Evolutionary conservation across 495 filamentous ascomycete genomes (phyloP), one percentile per base, ranked within the genome.

Genomic region (Jackrogersella minutella): DNA sequence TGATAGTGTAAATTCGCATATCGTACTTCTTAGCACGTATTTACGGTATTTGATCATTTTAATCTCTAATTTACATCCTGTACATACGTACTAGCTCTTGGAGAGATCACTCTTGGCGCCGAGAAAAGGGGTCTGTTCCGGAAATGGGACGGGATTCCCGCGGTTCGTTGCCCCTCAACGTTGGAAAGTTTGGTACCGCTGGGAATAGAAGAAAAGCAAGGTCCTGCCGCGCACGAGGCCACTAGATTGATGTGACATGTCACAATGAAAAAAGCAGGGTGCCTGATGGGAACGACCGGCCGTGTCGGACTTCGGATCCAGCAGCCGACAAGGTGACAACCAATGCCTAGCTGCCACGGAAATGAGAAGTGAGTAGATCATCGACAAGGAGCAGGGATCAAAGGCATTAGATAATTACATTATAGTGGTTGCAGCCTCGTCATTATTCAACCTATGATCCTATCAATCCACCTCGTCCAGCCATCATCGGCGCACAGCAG

Each of bases 391-490:
- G 40, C 66, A 64, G 55, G 66, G 66, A 57, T 64, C 66, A 58
- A 49, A 58, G 66, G 55, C 66, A 64, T 69, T 69, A 69, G 60
- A 64, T 64, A 61, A 69, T 69, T 69, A 69, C 60, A 64, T 64
- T 69, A 69, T 70, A 70, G 46, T 57, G 57, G 31, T 66, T 66
- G 62, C 61, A 69, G 66, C 54, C 60, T 58, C 60, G 44, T 66
- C 49, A 68, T 53, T 62, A 60, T 59, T 73, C 58, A 74, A 58
- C 70, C 72, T 62, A 74, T 73, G 62, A 74, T 55, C 56, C 66
- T 73, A 52, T 76, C 70, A 46, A 74, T 60, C 72, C 74, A 76
- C 43, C 46, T 21, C 62, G 66, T 73, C 74, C 74, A 77, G 30
- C 71, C 72, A 19, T 64, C 61, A 51, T 77, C 73, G 51, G 60